Percentiles rank a stretch among this genome's conserved stretches.
Conservation (phyloP, 176 grass and related monocot species). For the Eragrostis nindensis region DNA sequence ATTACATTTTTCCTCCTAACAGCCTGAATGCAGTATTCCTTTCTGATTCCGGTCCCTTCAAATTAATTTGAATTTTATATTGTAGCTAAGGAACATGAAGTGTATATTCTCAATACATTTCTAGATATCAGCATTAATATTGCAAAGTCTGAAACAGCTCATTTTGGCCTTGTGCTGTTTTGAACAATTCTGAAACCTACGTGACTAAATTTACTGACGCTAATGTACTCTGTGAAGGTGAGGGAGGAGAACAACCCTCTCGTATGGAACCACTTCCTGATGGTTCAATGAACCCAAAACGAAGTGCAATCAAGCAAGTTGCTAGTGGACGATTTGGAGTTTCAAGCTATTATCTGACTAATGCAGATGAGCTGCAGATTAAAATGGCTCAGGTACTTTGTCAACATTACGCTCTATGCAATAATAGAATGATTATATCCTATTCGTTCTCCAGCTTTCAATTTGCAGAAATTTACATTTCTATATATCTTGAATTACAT, state of each 20-base stretch:
- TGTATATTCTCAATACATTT: slow-evolving; percentile 6
- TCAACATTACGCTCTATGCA: slow-evolving; percentile 12
- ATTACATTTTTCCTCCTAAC: neutral
- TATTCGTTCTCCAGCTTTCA: slow-evolving; percentile 3
- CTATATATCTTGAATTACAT: neutral
- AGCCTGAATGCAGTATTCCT: neutral
- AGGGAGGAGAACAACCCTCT: slow-evolving; percentile 68
- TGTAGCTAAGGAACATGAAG: slow-evolving; percentile 4
- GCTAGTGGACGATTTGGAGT: slow-evolving; percentile 82
- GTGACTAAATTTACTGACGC: slow-evolving; percentile 20
- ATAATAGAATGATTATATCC: slow-evolving; percentile 13
- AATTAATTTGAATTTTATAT: slow-evolving; percentile 6
- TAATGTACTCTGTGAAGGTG: slow-evolving; percentile 53
- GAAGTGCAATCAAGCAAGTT: slow-evolving; percentile 72
- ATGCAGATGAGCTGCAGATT: slow-evolving; percentile 73
- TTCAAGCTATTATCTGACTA: slow-evolving; percentile 61
- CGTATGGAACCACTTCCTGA: slow-evolving; percentile 62
- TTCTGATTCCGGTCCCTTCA: slow-evolving; percentile 2
- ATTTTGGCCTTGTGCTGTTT: slow-evolving; percentile 28
- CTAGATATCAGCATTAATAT: slow-evolving; percentile 21
- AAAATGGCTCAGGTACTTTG: slow-evolving; percentile 81
- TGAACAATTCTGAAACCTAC: neutral
- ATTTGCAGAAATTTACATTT: slow-evolving; percentile 14
- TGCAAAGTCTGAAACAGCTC: neutral
- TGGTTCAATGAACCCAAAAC: slow-evolving; percentile 64